These are phyloP conservation scores for Boletellus ananas DNA, from an alignment of 768 basidiomycete species.

Conservation along the genomic window DNA sequence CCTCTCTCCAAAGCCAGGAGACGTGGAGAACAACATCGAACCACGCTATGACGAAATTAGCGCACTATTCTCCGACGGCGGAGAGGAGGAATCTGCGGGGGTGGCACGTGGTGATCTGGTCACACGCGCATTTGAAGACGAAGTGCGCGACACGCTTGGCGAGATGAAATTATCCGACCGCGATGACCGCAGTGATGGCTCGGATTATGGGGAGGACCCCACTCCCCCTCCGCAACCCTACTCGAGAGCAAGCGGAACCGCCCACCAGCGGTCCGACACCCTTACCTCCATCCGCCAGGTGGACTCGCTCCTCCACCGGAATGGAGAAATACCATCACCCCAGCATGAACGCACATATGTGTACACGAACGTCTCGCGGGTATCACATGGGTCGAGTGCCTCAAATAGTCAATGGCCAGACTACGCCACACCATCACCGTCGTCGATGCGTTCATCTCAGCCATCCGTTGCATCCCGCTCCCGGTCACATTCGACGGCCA, in stretches of 20 bases:
- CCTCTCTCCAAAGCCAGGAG: constrained; percentile 80
- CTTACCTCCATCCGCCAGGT: constrained; percentile 36
- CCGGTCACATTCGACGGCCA: constrained; percentile 54
- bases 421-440: constrained; percentile 38
- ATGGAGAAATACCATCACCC: constrained; percentile 30
- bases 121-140: constrained; percentile 36
- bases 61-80: constrained; percentile 40
- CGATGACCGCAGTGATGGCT: constrained; percentile 54
- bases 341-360: constrained; percentile 32
- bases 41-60: constrained; percentile 58
- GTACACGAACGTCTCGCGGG: constrained; percentile 17
- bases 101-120: constrained; percentile 24
- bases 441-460: constrained; percentile 50
- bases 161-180: constrained; percentile 45
- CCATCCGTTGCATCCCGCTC: constrained; percentile 51
- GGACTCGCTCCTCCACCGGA: constrained; percentile 34
- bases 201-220: constrained; percentile 59
- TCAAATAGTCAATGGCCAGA: constrained; percentile 30
- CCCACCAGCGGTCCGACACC: constrained; percentile 50
- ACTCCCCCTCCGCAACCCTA: constrained; percentile 37
- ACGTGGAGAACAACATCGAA: constrained; percentile 66
- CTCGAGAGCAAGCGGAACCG: constrained; percentile 26
- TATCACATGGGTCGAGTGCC: constrained; percentile 29
- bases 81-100: constrained; percentile 37
- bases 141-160: constrained; percentile 49